phyloP scores from a whole-genome alignment of 2,329 filamentous ascomycete species.

The Apiospora marii region DNA sequence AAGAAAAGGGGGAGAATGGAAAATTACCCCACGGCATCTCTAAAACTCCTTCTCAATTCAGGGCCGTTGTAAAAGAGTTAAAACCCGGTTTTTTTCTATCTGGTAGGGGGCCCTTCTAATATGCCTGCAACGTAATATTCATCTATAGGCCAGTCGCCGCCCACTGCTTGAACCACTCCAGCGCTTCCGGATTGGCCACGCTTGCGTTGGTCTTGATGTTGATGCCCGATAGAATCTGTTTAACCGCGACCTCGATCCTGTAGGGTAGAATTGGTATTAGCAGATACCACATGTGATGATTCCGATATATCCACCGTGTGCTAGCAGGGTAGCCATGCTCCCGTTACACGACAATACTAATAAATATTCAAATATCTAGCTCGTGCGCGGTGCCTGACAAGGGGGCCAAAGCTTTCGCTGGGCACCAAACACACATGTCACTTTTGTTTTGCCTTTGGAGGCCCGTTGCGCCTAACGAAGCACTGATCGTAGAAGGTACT shows the following conservation, averaged over 20 bases:
- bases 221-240: constrained; percentile 91
- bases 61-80: background rate
- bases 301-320: too few relatives aligned
- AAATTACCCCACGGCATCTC: background rate
- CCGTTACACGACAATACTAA: too few relatives aligned
- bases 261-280: constrained; percentile 10
- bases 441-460: background rate
- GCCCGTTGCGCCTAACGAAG: background rate
- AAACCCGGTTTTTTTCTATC: too few relatives aligned
- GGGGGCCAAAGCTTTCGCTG: too few relatives aligned
- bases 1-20: background rate
- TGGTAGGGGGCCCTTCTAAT: background rate
- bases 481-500: background rate
- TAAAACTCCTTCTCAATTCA: background rate
- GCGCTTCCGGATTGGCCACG: constrained; percentile 88
- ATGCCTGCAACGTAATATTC: background rate
- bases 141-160: constrained; percentile 56
- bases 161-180: constrained; percentile 91
- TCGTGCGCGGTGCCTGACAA: too few relatives aligned
- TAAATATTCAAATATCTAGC: too few relatives aligned
- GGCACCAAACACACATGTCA: background rate
- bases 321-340: too few relatives aligned
- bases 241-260: constrained; percentile 92
- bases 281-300: background rate
- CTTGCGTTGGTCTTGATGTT: constrained; percentile 89